phyloP scores from a whole-genome alignment of 2,329 filamentous ascomycete species.

The Cladosporium sp. region DNA sequence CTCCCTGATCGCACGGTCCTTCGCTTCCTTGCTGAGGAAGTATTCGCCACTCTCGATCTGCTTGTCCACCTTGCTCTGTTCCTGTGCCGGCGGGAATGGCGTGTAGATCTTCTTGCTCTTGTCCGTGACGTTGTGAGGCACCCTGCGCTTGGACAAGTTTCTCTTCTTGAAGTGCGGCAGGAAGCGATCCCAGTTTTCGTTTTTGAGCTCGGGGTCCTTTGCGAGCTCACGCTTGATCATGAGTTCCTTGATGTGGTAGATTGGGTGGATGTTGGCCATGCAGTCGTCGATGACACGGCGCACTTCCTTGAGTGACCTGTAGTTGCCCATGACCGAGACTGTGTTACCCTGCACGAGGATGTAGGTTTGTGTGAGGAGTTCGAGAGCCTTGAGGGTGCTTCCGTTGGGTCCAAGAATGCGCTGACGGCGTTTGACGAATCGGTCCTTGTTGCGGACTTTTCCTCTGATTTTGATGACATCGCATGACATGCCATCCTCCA shows the following conservation, averaged over 20 bases:
- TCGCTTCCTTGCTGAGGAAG: slow-evolving; percentile 88
- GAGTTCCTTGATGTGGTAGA: slow-evolving; percentile 91
- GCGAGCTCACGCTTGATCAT: slow-evolving; percentile 92
- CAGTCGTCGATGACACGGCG: slow-evolving; percentile 87
- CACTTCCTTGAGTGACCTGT: slow-evolving; percentile 89
- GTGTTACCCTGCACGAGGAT: slow-evolving; percentile 97
- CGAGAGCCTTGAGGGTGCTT: slow-evolving; percentile 87
- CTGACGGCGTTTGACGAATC: slow-evolving; percentile 92
- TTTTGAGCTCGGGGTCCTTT: slow-evolving; percentile 79
- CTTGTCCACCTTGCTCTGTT: slow-evolving; percentile 98
- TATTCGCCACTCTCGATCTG: slow-evolving; percentile 99
- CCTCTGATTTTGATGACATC: slow-evolving; percentile 96
- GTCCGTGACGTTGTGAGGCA: slow-evolving; percentile 82
- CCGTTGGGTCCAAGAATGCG: slow-evolving; percentile 88
- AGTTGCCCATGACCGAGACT: slow-evolving; percentile 85
- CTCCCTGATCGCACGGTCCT: slow-evolving; percentile 76
- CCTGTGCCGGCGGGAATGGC: slow-evolving; percentile 90
- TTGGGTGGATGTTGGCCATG: slow-evolving; percentile 89
- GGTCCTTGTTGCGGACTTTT: slow-evolving; percentile 87
- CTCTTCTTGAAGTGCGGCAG: slow-evolving; percentile 96
- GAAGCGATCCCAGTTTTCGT: slow-evolving; percentile 94
- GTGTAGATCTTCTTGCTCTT: slow-evolving; percentile 95
- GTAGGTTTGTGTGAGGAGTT: slow-evolving; percentile 86
- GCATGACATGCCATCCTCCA: slow-evolving; percentile 86
- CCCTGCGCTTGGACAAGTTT: slow-evolving; percentile 76